These are phyloP conservation scores for Barnettozyma californica DNA, from an alignment of 805 yeast species.

Conservation along the genomic window DNA sequence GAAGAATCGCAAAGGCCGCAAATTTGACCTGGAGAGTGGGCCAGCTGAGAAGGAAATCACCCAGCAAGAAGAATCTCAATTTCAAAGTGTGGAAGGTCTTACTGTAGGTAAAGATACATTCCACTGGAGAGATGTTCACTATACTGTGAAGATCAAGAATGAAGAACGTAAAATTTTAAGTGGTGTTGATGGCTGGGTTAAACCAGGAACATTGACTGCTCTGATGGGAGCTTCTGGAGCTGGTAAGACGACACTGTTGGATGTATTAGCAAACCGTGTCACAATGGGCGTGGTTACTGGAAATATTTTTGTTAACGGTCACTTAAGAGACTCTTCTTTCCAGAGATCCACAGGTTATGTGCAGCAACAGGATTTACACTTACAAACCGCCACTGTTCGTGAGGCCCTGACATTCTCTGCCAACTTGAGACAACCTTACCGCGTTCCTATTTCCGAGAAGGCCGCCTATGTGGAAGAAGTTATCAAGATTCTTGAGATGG, in stretches of 20 bases:
- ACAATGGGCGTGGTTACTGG: slow-evolving; percentile 71
- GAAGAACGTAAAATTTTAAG: slow-evolving; percentile 56
- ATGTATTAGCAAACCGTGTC: slow-evolving; percentile 65
- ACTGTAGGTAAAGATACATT: slow-evolving; percentile 45
- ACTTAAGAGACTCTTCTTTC: slow-evolving; percentile 53
- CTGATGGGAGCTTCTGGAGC: slow-evolving; percentile 78
- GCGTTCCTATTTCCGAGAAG: slow-evolving; percentile 49
- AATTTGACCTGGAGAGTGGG: slow-evolving; percentile 24
- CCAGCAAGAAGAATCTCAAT: slow-evolving; percentile 7
- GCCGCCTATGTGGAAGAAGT: slow-evolving; percentile 61
- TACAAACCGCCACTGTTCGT: slow-evolving; percentile 61
- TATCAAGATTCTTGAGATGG: slow-evolving; percentile 59
- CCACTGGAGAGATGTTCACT: slow-evolving; percentile 75
- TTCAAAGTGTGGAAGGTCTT: slow-evolving; percentile 24
- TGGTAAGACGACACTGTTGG: slow-evolving; percentile 71
- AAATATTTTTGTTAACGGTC: slow-evolving; percentile 62
- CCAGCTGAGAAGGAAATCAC: slow-evolving; percentile 17
- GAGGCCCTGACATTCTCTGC: slow-evolving; percentile 69
- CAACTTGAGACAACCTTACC: slow-evolving; percentile 55
- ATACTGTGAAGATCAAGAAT: slow-evolving; percentile 57
- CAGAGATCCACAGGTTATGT: slow-evolving; percentile 53
- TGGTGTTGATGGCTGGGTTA: slow-evolving; percentile 76
- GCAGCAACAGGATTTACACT: slow-evolving; percentile 73
- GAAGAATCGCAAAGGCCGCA: slow-evolving; percentile 25
- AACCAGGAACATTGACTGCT: slow-evolving; percentile 79